Base-by-base conservation (phyloP, 805 yeast species). In the Teunomyces lycoperdinae region DNA sequence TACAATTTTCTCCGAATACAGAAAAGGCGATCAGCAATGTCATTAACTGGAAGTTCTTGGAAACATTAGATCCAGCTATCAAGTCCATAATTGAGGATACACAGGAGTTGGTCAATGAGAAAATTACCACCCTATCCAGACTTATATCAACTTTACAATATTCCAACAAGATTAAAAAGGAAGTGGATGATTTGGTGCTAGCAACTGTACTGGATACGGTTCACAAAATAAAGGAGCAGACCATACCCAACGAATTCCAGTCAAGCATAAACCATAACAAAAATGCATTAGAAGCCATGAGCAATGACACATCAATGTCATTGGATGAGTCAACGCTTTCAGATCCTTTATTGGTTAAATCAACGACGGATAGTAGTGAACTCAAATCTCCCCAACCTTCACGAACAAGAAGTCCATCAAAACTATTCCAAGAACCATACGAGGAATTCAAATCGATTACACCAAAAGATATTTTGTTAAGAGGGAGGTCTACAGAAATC, bases 61-160 rank as follows among this genome's bases (percentile, higher is more conserved):
- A 47, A 65, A 67, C 85, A 0, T 77, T 82, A 13, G 89, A 87
- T 56, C 79, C 81, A 2, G 90, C 89, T 0, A 77, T 89, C 9
- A 70, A 73, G 41, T 60, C 78, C 10, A 66, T 90, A 20, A 77
- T 85, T 1, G 80, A 74, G 13, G 96, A 90, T 57, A 87, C 96
- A 0, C 79, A 82, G 50, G 61, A 60, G 0, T 57, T 85, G 20
- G 82, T 84, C 0, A 73, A 73, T 43, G 80, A 78, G 13, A 91
- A 91, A 63, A 75, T 88, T 2, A 89, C 85, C 45, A 76, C 87
- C 0, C 76, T 89, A 14, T 71, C 81, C 13, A 72, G 97, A 58
- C 73, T 87, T 46, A 84, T 88, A 10, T 86, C 90, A 51, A 80
- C 89, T 2, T 71, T 88, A 50, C 81, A 85, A 47, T 89, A 85